A percentile compares a stretch with the other conserved stretches of the same genome.
Conservation (phyloP, 176 grass and related monocot genomes). For the Calamus simplicifolius region DNA sequence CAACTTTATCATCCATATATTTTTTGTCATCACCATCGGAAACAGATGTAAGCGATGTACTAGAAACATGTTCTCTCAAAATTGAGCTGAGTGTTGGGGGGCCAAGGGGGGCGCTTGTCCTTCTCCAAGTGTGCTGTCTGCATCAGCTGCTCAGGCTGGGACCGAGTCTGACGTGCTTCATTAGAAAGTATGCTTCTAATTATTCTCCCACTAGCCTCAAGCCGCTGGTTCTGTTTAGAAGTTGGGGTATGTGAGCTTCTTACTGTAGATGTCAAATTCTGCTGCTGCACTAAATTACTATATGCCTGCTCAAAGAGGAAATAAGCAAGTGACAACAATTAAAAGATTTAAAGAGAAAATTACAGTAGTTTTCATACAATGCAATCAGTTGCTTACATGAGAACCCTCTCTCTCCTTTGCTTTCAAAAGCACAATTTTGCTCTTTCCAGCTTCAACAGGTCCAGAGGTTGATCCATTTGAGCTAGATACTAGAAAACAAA, state of each 20-base stretch:
- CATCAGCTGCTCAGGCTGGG: slow-evolving; percentile 44
- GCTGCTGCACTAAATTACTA: slow-evolving; percentile 37
- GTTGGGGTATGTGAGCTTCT: slow-evolving; percentile 34
- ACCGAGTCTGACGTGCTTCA: slow-evolving; percentile 29
- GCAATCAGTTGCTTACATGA: slow-evolving; percentile 38
- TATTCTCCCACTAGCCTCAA: slow-evolving; percentile 51
- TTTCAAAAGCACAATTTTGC: slow-evolving; percentile 84
- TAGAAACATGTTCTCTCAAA: slow-evolving; percentile 33
- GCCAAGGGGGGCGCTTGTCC: slow-evolving; percentile 49
- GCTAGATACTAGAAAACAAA: slow-evolving; percentile 29
- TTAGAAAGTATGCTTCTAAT: slow-evolving; percentile 71
- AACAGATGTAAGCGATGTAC: slow-evolving; percentile 3
- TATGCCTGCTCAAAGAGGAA: slow-evolving; percentile 27
- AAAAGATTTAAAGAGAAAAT: slow-evolving; percentile 19
- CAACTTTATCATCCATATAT: slow-evolving; percentile 46
- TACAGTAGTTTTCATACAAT: not conserved
- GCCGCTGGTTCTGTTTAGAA: slow-evolving; percentile 47
- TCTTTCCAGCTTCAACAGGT: slow-evolving; percentile 53
- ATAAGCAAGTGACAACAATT: not conserved
- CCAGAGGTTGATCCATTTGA: slow-evolving; percentile 36
- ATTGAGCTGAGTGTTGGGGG: slow-evolving; percentile 32
- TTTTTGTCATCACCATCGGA: slow-evolving; percentile 69
- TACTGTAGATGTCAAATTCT: slow-evolving; percentile 19
- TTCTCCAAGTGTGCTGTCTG: slow-evolving; percentile 41
- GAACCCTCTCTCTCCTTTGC: slow-evolving; percentile 57